Evolutionary conservation across 139 green algal species (phyloP).

Genomic region (Coelastrella sp.): DNA sequence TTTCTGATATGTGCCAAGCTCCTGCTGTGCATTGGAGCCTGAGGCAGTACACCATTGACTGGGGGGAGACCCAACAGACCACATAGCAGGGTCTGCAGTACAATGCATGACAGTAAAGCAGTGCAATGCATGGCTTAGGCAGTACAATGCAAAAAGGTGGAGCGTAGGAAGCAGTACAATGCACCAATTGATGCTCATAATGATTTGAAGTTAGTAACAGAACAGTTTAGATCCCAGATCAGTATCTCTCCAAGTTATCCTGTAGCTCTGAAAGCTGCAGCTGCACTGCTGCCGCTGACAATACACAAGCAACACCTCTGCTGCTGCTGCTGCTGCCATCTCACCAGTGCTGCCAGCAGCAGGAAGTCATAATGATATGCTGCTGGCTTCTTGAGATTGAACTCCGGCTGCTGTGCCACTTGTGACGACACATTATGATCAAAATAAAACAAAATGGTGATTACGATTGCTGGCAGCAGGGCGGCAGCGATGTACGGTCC

Average conservation of each 20-base stretch:
- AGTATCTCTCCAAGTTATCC: too few species aligned
- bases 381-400: conserved; percentile 70
- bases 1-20: conserved; percentile 64
- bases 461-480: conserved; percentile 83
- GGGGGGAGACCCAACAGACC: conserved; percentile 88
- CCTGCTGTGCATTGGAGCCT: conserved; percentile 89
- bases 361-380: conserved; percentile 88
- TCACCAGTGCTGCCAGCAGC: conserved; percentile 74
- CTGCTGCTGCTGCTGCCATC: neutral
- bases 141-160: too few species aligned
- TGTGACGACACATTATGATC: conserved; percentile 77
- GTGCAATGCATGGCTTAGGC: too few species aligned
- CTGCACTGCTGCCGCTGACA: neutral
- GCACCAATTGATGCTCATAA: neutral
- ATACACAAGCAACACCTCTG: neutral
- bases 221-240: too few species aligned
- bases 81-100: conserved; percentile 65
- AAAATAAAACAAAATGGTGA: conserved; percentile 93
- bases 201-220: too few species aligned
- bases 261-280: neutral
- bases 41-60: conserved; percentile 91
- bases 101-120: neutral
- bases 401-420: conserved; percentile 82
- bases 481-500: conserved; percentile 75
- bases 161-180: too few species aligned